Evolutionary conservation across 2,329 filamentous ascomycete species (phyloP).

Genomic region (Volutella citrinella): DNA sequence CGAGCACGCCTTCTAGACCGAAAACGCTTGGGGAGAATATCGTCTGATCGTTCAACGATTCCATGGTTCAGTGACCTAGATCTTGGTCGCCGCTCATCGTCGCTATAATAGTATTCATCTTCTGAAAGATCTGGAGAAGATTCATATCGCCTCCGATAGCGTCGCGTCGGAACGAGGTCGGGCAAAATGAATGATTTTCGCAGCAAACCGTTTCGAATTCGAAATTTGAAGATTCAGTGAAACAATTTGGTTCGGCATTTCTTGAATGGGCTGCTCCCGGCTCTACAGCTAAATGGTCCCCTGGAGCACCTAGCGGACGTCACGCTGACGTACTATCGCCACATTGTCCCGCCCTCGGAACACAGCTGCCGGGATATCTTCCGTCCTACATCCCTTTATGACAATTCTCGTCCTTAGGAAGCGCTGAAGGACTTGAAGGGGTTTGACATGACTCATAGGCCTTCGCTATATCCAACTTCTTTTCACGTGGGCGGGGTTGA

Average conservation of each 20-base stretch:
- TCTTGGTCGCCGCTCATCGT: not conserved
- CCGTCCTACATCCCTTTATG: too few relatives aligned
- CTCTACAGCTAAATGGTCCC: constrained; percentile 1
- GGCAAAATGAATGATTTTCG: not conserved
- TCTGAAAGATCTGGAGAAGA: not conserved
- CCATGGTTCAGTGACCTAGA: not conserved
- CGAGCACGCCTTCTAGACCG: not conserved
- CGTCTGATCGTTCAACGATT: not conserved
- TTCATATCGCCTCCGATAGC: not conserved
- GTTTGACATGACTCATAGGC: not conserved
- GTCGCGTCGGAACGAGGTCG: not conserved
- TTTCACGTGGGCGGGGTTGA: not conserved
- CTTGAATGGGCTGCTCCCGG: constrained; percentile 1
- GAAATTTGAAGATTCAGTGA: constrained; percentile 1
- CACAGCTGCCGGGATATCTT: too few relatives aligned
- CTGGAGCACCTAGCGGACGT: too few relatives aligned
- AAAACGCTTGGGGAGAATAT: not conserved
- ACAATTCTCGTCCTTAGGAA: too few relatives aligned
- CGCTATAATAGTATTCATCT: constrained; percentile 1
- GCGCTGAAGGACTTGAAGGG: too few relatives aligned
- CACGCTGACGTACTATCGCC: too few relatives aligned
- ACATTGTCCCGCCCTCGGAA: too few relatives aligned
- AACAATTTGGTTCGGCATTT: not conserved
- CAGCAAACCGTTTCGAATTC: not conserved
- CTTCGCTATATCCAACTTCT: not conserved